Evolutionary conservation across 805 yeast genomes (phyloP), one percentile per base, ranked within the genome.

Genomic region (Spathaspora sp.): DNA sequence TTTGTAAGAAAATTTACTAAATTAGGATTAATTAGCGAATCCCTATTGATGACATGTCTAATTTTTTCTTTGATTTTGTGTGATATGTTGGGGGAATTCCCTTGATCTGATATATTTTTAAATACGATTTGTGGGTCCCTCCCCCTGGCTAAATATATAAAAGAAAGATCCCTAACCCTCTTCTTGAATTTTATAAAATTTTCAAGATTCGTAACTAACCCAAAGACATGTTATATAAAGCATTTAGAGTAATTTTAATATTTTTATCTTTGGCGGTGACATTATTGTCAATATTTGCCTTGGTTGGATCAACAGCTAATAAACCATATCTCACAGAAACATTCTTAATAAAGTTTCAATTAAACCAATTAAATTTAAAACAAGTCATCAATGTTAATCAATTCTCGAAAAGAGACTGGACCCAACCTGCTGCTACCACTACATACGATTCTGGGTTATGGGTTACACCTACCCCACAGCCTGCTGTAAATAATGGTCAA

Each of bases 221-320:
- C 6, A 4, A 23, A 23, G 32, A 9, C 44, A 48, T 49, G 52
- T 64, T 68, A 65, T 67, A 69, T 45, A 68, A 63, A 52, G 48
- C 70, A 39, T 70, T 73, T 53, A 59, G 79, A 46, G 51, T 66
- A 18, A 44, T 69, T 11, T 61, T 72, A 46, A 57, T 73, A 9
- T 49, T 73, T 23, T 59, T 72, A 38, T 64, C 77, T 18, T 42
- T 70, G 8, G 72, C 68, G 8, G 57, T 65, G 7, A 56, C 66
- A 1, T 49, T 73, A 18, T 60, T 74, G 14, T 58, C 73, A 14
- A 57, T 62, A 2, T 72, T 73, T 62, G 74, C 75, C 1, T 42
- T 74, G 16, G 62, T 68, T 7, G 76, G 78, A 2, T 72, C 78
- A 2, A 73, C 70, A 58, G 63, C 63, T 38, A 68, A 69, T 47